These are phyloP conservation scores for Tetracentron sinense DNA, from an alignment of 164 flowering plant genomes.

Conservation along the genomic window DNA sequence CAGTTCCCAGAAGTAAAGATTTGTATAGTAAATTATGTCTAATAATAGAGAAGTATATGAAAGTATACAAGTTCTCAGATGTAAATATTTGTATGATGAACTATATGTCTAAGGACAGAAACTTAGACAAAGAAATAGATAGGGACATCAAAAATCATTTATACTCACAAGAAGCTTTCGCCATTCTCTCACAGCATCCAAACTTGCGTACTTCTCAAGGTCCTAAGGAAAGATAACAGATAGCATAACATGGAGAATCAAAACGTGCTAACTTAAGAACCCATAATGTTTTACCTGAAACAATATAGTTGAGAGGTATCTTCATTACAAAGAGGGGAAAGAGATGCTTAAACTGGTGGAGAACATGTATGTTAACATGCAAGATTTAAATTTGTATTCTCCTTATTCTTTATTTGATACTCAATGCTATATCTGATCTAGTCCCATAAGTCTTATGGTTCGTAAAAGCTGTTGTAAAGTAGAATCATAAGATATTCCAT, in stretches of 20 bases:
- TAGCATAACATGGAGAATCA: background rate
- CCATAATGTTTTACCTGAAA: background rate
- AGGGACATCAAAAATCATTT: background rate
- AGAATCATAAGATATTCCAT: no score
- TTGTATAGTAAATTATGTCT: background rate
- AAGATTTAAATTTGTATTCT: no score
- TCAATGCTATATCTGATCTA: no score
- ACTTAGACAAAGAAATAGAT: background rate
- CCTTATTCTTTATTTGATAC: no score
- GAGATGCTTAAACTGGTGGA: background rate
- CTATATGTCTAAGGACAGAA: background rate
- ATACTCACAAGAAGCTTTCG: conserved; percentile 77
- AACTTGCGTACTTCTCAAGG: conserved; percentile 76
- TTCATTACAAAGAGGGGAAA: background rate
- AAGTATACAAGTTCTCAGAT: background rate
- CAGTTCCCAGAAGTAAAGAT: background rate
- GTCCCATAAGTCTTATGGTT: no score
- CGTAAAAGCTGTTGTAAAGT: no score
- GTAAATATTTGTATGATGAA: no score
- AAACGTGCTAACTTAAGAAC: background rate
- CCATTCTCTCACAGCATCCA: conserved; percentile 81
- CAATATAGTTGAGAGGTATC: background rate
- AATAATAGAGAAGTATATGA: background rate
- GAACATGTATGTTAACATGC: background rate
- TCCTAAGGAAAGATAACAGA: conserved; percentile 47